These are phyloP conservation scores for Fagopyrum homotropicum DNA, from an alignment of 148 eudicot species.

Conservation along the genomic window DNA sequence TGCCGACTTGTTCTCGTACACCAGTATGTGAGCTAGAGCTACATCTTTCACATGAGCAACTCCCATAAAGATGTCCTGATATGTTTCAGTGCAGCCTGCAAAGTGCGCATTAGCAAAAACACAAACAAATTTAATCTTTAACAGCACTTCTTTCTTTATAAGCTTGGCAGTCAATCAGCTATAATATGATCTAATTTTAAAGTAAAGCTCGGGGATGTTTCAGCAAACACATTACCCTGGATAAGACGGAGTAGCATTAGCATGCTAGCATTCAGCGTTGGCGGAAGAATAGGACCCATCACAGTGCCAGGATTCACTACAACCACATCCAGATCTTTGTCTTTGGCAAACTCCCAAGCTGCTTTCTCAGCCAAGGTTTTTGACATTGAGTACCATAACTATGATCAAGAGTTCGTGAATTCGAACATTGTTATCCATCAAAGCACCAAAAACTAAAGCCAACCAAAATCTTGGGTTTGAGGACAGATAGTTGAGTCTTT, in stretches of 20 bases:
- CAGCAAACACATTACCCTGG: conserved; percentile 34
- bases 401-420: background rate
- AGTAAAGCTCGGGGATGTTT: background rate
- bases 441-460: background rate
- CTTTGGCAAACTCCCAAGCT: conserved; percentile 74
- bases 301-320: conserved; percentile 81
- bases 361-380: conserved; percentile 82
- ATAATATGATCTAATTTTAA: background rate
- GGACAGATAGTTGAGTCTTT: too few relatives aligned
- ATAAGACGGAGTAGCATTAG: conserved; percentile 47
- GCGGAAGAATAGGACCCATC: conserved; percentile 75
- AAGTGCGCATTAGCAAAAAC: background rate
- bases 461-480: too few relatives aligned
- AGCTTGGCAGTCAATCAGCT: background rate
- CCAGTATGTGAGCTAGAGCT: conserved; percentile 88
- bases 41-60: conserved; percentile 89
- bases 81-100: conserved; percentile 73
- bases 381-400: conserved; percentile 36
- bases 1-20: conserved; percentile 75
- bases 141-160: background rate
- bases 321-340: conserved; percentile 60
- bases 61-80: conserved; percentile 72
- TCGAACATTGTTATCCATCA: background rate
- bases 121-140: background rate
- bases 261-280: conserved; percentile 79